Evolutionary conservation across 1,139 yeast species (phyloP), one percentile per base, ranked within the genome.

Genomic region (Zygosaccharomyces pseudobailii): DNA sequence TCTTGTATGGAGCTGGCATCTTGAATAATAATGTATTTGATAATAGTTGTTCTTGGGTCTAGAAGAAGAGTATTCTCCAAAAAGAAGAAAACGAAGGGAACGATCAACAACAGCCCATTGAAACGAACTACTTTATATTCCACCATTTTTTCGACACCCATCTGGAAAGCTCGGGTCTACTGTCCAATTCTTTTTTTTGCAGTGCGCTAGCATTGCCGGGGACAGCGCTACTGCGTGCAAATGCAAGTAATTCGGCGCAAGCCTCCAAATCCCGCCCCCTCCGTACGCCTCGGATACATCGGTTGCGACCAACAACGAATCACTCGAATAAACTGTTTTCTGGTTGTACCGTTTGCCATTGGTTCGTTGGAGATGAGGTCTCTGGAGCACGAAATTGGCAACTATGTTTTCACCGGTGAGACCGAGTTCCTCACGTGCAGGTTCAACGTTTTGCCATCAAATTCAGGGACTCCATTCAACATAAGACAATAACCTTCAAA

Each of bases 1-100:
- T 60, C 56, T 65, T 61, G 63, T 50, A 66, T 49, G 52, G 52
- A 46, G 52, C 52, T 37, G 52, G 52, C 52, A 49, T 49, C 10
- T 7, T 38, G 23, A 8, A n/a, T 19, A 36, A 28, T 25, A 10
- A 40, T 13, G 17, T 13, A 13, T 13, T 13, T 13, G 17, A 13
- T 13, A 13, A 13, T 13, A 13, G 17, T 13, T 13, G 17, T 13
- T 13, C 17, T 13, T 13, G 17, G 17, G 17, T 13, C 17, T 13
- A 30, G 20, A n/a, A n/a, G 36, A 3, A 33, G 21, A 28, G 28
- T 19, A n/a, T 8, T 21, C 3, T 21, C 21, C 10, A 23, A 19
- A 28, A 23, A 19, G 20, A 25, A 19, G 17, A 17, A n/a, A n/a
- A n/a, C n/a, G n/a, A n/a, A n/a, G n/a, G n/a, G n/a, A 7, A 20